Conservation (phyloP, 2,329 filamentous ascomycete genomes). For the Phialophora chinensis region DNA sequence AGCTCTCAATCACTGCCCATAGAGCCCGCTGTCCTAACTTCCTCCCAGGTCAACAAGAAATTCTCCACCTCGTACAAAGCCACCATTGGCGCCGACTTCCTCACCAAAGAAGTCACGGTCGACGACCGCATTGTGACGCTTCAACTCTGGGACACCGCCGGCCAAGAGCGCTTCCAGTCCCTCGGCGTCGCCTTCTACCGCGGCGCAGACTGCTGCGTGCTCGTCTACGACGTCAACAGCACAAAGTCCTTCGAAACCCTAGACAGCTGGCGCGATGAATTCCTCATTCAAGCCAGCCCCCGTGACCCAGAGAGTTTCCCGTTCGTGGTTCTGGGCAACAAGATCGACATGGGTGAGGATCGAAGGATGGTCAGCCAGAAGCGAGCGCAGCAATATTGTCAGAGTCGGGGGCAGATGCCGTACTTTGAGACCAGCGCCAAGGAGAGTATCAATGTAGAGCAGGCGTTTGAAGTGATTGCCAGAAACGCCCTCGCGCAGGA, state of each 20-base stretch:
- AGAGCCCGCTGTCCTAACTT: constrained; percentile 18
- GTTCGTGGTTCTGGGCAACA: constrained; percentile 98
- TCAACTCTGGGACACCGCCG: constrained; percentile 99
- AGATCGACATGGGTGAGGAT: constrained; percentile 98
- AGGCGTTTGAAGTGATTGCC: constrained; percentile 88
- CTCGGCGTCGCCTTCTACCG: constrained; percentile 97
- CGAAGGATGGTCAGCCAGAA: constrained; percentile 97
- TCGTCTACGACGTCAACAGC: constrained; percentile 99
- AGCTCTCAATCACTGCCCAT: neutral
- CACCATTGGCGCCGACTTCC: constrained; percentile 97
- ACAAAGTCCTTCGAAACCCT: constrained; percentile 98
- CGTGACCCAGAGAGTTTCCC: constrained; percentile 97
- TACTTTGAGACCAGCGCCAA: constrained; percentile 99
- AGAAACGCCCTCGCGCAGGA: constrained; percentile 94
- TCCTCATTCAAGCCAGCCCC: constrained; percentile 94
- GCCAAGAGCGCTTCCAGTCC: constrained; percentile 96
- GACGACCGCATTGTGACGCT: constrained; percentile 98
- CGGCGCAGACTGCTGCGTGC: constrained; percentile 94
- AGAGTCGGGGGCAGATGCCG: constrained; percentile 94
- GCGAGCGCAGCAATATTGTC: constrained; percentile 95
- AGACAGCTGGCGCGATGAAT: constrained; percentile 98
- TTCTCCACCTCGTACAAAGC: constrained; percentile 99
- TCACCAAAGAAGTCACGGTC: constrained; percentile 96
- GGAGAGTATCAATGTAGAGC: constrained; percentile 97
- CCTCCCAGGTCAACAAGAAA: constrained; percentile 93